Percentiles rank a stretch among this genome's conserved stretches.
phyloP scores from a whole-genome alignment of 257 asterid species.

The Nyctanthes arbortristis region DNA sequence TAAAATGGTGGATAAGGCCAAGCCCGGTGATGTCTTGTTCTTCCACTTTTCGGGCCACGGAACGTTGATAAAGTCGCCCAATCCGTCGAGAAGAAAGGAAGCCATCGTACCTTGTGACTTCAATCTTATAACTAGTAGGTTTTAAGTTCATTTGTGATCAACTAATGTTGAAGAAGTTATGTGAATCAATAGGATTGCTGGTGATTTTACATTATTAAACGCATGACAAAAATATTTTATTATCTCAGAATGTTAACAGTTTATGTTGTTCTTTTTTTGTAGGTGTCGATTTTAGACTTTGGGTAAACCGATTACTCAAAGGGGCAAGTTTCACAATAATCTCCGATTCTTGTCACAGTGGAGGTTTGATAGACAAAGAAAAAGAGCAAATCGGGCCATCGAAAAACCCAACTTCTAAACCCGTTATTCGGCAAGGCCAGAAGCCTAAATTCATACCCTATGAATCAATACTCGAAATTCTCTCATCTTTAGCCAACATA shows the following conservation, averaged over 20 bases:
- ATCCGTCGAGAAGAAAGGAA: slow-evolving; percentile 28
- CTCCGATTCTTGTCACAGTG: slow-evolving; percentile 91
- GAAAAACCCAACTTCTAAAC: neutral
- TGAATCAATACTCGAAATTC: slow-evolving; percentile 46
- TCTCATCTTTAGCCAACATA: slow-evolving; percentile 61
- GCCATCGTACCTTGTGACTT: slow-evolving; percentile 42
- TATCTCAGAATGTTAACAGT: too few species aligned
- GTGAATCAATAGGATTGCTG: too few species aligned
- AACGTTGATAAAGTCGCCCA: slow-evolving; percentile 9
- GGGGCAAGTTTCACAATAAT: slow-evolving; percentile 79
- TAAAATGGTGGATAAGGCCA: slow-evolving; percentile 38
- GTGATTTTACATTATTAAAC: too few species aligned
- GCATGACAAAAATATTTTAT: too few species aligned
- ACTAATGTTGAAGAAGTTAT: too few species aligned
- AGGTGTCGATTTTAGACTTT: slow-evolving; percentile 75
- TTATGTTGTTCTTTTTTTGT: too few species aligned
- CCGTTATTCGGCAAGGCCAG: neutral
- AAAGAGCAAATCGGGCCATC: slow-evolving; percentile 81
- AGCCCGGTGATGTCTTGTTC: slow-evolving; percentile 34
- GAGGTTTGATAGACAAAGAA: slow-evolving; percentile 90
- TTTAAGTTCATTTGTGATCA: slow-evolving; percentile 23
- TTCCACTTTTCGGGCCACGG: slow-evolving; percentile 53
- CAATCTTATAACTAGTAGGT: slow-evolving; percentile 44
- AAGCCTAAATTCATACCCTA: slow-evolving; percentile 55
- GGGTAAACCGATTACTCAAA: slow-evolving; percentile 66